phyloP scores from a whole-genome alignment of 768 basidiomycete species.

The Kondoa malvinella region DNA sequence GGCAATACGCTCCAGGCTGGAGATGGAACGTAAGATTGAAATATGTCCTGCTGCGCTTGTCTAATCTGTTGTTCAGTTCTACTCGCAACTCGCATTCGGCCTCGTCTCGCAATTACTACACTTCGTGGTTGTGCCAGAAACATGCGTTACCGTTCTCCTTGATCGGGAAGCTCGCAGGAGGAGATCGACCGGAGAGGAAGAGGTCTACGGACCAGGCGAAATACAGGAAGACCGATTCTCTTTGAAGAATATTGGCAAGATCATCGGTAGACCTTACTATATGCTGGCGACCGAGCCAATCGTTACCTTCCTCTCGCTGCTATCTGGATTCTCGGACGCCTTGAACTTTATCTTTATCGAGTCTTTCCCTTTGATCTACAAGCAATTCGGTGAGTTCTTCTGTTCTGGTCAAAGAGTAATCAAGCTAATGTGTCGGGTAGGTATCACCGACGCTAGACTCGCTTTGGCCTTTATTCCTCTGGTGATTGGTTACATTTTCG shows the following conservation, averaged over 20 bases:
- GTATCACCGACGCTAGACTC: too few relatives aligned
- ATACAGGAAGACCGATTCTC: constrained; percentile 9
- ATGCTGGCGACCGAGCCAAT: constrained; percentile 30
- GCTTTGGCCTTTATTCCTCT: constrained; percentile 30
- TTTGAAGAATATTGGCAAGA: too few relatives aligned
- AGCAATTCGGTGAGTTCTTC: too few relatives aligned
- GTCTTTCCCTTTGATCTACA: too few relatives aligned
- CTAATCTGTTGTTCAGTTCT: too few relatives aligned
- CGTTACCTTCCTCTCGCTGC: constrained; percentile 28
- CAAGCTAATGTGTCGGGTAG: too few relatives aligned
- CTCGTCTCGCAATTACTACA: constrained; percentile 27
- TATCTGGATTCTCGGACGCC: constrained; percentile 30
- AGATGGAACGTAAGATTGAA: too few relatives aligned
- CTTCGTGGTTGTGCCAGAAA: constrained; percentile 28
- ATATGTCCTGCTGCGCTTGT: too few relatives aligned
- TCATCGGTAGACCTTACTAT: constrained; percentile 28
- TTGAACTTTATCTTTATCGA: constrained; percentile 31
- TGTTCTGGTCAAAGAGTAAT: too few relatives aligned
- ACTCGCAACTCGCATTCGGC: constrained; percentile 29
- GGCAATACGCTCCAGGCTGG: constrained; percentile 14
- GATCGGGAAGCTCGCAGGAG: not conserved
- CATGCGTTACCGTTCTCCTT: constrained; percentile 25
- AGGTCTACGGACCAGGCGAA: constrained; percentile 28
- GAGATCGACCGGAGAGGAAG: constrained; percentile 21
- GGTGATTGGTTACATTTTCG: constrained; percentile 28